These are phyloP conservation scores for Torulaspora franciscae DNA, from an alignment of 805 yeast genomes.

Conservation along the genomic window DNA sequence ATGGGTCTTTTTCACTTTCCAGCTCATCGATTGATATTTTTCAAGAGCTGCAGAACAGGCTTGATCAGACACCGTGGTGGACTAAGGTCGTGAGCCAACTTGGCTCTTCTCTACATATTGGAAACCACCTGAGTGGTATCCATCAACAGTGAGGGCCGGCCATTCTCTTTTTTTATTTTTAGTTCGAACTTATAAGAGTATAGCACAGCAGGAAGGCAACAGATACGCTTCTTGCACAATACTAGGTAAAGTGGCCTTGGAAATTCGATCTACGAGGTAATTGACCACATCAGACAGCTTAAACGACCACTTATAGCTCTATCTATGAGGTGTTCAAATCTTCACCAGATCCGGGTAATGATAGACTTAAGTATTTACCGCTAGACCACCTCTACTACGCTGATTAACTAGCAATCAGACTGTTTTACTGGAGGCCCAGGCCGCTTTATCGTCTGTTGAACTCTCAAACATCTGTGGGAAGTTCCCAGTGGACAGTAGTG, in stretches of 20 bases:
- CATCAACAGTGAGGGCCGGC: too few species aligned
- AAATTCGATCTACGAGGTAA: too few species aligned
- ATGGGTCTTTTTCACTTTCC: not conserved
- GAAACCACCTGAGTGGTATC: too few species aligned
- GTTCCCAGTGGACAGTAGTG: not conserved
- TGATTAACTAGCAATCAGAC: not conserved
- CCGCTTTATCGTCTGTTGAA: not conserved
- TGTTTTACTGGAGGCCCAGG: not conserved
- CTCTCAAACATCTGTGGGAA: not conserved
- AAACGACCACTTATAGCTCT: not conserved
- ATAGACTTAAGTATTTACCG: not conserved
- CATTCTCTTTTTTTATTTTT: too few species aligned
- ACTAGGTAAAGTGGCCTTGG: too few species aligned
- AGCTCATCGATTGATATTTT: slow-evolving; percentile 6
- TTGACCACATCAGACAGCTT: not conserved
- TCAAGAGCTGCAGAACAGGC: not conserved
- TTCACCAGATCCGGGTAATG: slow-evolving; percentile 6
- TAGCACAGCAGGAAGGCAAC: too few species aligned
- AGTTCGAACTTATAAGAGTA: too few species aligned
- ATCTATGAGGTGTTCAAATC: not conserved
- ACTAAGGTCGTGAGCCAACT: too few species aligned
- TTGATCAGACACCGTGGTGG: too few species aligned
- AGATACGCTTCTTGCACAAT: too few species aligned
- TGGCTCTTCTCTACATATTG: too few species aligned
- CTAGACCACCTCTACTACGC: not conserved